Percentiles rank a stretch among this genome's conserved stretches.
These are phyloP conservation scores for Mortierella sp. DNA, from an alignment of 371 early-diverging fungal genomes.

Conservation along the genomic window DNA sequence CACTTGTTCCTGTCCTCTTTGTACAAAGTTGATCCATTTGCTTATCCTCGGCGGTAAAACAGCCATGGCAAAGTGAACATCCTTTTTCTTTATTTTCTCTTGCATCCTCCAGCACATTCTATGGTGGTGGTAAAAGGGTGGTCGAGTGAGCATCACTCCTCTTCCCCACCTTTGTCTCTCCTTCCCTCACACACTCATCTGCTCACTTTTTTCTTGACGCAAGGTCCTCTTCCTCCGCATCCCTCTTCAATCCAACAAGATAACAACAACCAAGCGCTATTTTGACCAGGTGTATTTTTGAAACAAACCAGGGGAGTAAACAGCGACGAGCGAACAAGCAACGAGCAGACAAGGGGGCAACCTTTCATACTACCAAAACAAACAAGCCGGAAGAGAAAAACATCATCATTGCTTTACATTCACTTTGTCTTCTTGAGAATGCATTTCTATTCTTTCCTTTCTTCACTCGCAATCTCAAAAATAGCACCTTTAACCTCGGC, in stretches of 20 bases:
- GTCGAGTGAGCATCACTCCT: background rate
- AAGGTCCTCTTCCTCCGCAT: background rate
- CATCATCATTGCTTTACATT: background rate
- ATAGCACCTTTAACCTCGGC: background rate
- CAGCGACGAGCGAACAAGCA: background rate
- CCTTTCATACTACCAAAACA: background rate
- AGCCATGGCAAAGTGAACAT: no score
- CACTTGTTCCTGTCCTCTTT: no score
- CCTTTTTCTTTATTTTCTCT: background rate
- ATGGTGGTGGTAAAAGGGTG: background rate
- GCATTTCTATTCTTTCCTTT: background rate
- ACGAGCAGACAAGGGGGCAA: background rate
- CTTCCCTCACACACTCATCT: background rate
- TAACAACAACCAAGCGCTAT: background rate
- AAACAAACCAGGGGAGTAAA: slow-evolving; percentile 8
- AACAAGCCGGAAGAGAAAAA: background rate
- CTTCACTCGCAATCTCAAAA: background rate
- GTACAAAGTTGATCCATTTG: no score
- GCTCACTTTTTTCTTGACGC: background rate
- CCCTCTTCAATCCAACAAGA: background rate
- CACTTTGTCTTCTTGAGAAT: background rate
- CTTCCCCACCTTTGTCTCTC: background rate
- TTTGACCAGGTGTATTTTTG: background rate
- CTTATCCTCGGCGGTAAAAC: no score
- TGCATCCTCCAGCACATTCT: background rate